Base-by-base conservation (phyloP, 345 rosid genomes). In the Capsella bursapastoris region DNA sequence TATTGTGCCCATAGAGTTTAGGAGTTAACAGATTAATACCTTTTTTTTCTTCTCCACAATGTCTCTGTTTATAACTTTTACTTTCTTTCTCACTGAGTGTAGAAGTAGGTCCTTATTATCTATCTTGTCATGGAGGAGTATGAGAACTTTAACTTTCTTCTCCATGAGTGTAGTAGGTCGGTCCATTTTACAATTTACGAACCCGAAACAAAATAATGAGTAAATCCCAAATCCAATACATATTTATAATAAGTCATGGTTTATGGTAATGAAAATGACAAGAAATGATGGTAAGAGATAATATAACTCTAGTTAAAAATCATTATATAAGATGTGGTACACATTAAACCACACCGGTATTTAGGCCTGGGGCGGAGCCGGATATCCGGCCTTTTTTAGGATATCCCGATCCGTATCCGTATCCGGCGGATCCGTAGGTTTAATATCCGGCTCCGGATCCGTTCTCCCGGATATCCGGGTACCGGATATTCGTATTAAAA, bases 41-140 rank as follows among this genome's bases (percentile, higher is more conserved):
- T 44, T 64, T 56, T 56, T 44, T 64, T 45, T 56, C 32, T 73
- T 56, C 0, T 56, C 34, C 13, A 56, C 8, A 56, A 64, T 73
- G 50, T 73, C 37, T 64, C 13, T 72, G 28, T 52, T 72, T 68
- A n/a, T 3, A 10, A 53, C 62, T 40, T 72, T 64, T 64, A 16
- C 62, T 52, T 62, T 62, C 68, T 10, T 40, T 41, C 22, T 15
- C 15, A 5, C 0, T 28, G 43, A 61, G 43, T 72, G 44, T 72
- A 22, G 2, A 22, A 22, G 25, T 22, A 50, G 44, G 44, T 64
- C 70, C 70, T 64, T 27, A 34, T 22, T 27, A 34, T 34, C 63
- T 27, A 34, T 34, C 63, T 34, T 57, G 34, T 31, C 64, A 32
- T 53, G 48, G 77, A 53, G 56, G 29, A 37, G 34, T 22, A 34